Percentiles rank a stretch among this genome's conserved stretches.
Conservation (phyloP, 2,329 filamentous ascomycete species). For the Diplodia corticola region DNA sequence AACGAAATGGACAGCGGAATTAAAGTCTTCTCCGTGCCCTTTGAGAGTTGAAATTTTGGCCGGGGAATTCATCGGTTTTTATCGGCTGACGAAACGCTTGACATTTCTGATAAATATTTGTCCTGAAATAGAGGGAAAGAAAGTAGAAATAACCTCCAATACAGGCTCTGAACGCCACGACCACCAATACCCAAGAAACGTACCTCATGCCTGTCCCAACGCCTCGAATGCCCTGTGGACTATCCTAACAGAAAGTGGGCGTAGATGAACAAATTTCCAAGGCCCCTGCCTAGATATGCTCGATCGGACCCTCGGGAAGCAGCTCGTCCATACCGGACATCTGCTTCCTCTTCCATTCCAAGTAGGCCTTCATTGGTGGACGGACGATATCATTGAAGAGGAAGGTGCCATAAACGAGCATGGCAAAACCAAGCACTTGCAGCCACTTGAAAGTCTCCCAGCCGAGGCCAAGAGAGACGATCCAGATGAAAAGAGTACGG, state of each 20-base stretch:
- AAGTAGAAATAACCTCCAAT: not conserved
- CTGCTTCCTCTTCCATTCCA: slow-evolving; percentile 50
- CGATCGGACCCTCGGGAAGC: slow-evolving; percentile 80
- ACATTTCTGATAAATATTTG: not conserved
- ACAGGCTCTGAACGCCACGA: not conserved
- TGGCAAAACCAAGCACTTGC: slow-evolving; percentile 82
- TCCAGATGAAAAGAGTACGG: slow-evolving; percentile 96
- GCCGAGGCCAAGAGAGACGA: slow-evolving; percentile 85
- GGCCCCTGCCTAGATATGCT: slow-evolving; percentile 53
- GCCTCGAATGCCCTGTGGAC: not conserved
- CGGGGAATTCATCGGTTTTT: too few relatives aligned
- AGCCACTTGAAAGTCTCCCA: slow-evolving; percentile 99
- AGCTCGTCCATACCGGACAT: slow-evolving; percentile 50
- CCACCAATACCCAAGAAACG: not conserved
- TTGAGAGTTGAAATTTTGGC: too few relatives aligned
- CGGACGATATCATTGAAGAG: slow-evolving; percentile 92
- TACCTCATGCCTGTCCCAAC: not conserved
- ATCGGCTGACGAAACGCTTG: too few relatives aligned
- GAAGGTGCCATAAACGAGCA: slow-evolving; percentile 95
- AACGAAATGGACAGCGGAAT: not conserved
- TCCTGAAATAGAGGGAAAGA: not conserved
- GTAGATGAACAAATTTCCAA: not conserved
- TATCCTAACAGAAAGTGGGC: not conserved
- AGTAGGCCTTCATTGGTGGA: slow-evolving; percentile 70
- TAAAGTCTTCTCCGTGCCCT: not conserved